Conservation (phyloP, 2,329 filamentous ascomycete species). For the Didymellaceae sp. region DNA sequence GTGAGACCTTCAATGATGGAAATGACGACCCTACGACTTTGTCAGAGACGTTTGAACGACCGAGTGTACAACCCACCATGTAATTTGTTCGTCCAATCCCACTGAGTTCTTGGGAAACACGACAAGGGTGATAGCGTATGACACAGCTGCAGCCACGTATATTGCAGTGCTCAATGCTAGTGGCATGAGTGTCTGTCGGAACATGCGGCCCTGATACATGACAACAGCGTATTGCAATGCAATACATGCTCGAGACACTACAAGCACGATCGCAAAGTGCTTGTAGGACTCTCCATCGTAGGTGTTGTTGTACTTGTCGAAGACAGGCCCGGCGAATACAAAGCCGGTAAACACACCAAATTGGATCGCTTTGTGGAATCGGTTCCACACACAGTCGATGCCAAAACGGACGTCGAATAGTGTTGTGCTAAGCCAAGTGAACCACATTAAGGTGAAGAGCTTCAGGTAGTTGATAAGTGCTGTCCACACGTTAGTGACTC, state of each 20-base stretch:
- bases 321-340: slow-evolving; percentile 61
- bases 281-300: slow-evolving; percentile 24
- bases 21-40: slow-evolving; percentile 22
- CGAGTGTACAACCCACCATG: slow-evolving; percentile 16
- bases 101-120: slow-evolving; percentile 21
- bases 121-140: slow-evolving; percentile 23
- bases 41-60: slow-evolving; percentile 1
- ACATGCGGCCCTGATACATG: slow-evolving; percentile 30
- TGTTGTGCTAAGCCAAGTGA: slow-evolving; percentile 68
- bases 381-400: slow-evolving; percentile 68
- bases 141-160: slow-evolving; percentile 20
- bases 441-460: slow-evolving; percentile 67
- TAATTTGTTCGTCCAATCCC: slow-evolving; percentile 24
- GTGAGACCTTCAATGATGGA: slow-evolving; percentile 29
- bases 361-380: slow-evolving; percentile 65
- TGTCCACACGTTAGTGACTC: slow-evolving; percentile 9
- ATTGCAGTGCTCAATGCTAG: slow-evolving; percentile 26
- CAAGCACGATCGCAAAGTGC: slow-evolving; percentile 26
- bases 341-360: slow-evolving; percentile 70
- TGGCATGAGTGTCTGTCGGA: slow-evolving; percentile 28
- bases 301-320: slow-evolving; percentile 33
- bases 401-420: slow-evolving; percentile 71
- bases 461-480: slow-evolving; percentile 55
- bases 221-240: slow-evolving; percentile 31
- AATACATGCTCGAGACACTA: slow-evolving; percentile 26